A percentile compares a stretch with the other conserved stretches of the same genome.
Evolutionary conservation across 257 asterid species (phyloP).

Genomic region (Nyctanthes arbortristis): DNA sequence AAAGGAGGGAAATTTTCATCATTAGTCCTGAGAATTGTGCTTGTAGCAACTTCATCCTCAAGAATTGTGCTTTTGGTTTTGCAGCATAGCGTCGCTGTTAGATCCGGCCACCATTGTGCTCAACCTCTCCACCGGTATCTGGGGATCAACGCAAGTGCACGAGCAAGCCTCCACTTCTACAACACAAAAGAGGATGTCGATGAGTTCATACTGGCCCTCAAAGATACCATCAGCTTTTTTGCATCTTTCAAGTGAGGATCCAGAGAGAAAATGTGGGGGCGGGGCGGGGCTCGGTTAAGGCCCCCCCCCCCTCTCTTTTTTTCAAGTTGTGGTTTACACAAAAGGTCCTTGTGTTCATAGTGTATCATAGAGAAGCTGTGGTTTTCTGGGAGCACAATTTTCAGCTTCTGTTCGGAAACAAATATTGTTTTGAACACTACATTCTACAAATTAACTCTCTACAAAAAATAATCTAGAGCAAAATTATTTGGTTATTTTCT

Average conservation of each 20-base stretch:
- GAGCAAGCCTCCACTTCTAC: slow-evolving; percentile 92
- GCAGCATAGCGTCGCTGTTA: slow-evolving; percentile 86
- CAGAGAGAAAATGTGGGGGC: too few species aligned
- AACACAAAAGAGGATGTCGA: slow-evolving; percentile 93
- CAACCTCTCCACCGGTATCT: slow-evolving; percentile 84
- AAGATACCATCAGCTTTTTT: slow-evolving; percentile 67
- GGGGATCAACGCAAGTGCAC: slow-evolving; percentile 82
- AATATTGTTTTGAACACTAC: too few species aligned
- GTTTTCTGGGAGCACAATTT: too few species aligned
- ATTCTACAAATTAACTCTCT: too few species aligned
- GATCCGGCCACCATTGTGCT: slow-evolving; percentile 98
- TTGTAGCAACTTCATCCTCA: background rate
- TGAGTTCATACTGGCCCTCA: slow-evolving; percentile 62
- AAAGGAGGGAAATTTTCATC: background rate
- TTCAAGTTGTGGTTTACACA: too few species aligned
- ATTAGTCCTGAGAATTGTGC: background rate
- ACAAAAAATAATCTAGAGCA: too few species aligned
- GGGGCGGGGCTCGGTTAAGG: too few species aligned
- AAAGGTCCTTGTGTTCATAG: too few species aligned
- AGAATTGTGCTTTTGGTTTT: slow-evolving; percentile 2
- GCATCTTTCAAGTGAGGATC: slow-evolving; percentile 50
- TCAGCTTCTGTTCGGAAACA: too few species aligned
- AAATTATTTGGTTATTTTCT: too few species aligned
- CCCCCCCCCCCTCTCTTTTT: too few species aligned
- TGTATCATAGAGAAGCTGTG: too few species aligned